These are phyloP conservation scores for Botrytis pseudocinerea DNA, from an alignment of 2,329 filamentous ascomycete genomes.

Conservation along the genomic window DNA sequence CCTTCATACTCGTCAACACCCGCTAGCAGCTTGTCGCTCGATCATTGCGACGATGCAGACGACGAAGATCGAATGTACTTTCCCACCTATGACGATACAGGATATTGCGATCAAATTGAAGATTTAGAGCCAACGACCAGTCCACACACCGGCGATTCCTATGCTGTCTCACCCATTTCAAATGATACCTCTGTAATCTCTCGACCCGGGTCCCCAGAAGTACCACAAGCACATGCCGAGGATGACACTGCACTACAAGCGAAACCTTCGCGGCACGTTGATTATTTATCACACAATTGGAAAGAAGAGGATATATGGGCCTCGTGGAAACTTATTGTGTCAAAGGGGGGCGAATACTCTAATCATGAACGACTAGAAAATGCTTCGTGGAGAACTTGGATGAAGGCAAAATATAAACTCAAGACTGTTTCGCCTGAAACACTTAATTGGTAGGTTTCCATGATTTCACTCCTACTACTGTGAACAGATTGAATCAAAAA, in stretches of 20 bases:
- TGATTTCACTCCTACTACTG: not conserved
- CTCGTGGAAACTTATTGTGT: conserved; percentile 93
- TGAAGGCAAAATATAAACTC: conserved; percentile 83
- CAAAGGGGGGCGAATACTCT: conserved; percentile 67
- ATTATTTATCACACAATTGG: conserved; percentile 95
- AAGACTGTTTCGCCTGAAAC: conserved; percentile 87
- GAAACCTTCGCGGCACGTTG: conserved; percentile 68
- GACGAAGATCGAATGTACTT: conserved; percentile 43
- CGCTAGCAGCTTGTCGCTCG: conserved; percentile 64
- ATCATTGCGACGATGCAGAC: conserved; percentile 59
- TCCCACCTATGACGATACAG: conserved; percentile 43
- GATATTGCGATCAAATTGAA: conserved; percentile 38
- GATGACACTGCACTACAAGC: conserved; percentile 54
- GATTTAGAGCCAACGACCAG: conserved; percentile 52
- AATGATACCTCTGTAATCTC: conserved; percentile 60
- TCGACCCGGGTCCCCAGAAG: conserved; percentile 41
- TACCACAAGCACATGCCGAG: conserved; percentile 42
- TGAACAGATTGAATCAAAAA: not conserved
- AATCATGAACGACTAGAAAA: conserved; percentile 73
- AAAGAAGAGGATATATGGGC: conserved; percentile 95
- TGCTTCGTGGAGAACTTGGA: conserved; percentile 95
- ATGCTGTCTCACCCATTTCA: conserved; percentile 57
- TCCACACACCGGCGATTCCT: conserved; percentile 54
- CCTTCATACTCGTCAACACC: conserved; percentile 64
- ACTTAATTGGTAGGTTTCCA: conserved; percentile 65